These are phyloP conservation scores for Theileria annulata DNA, from an alignment of 169 alveolate genomes.

Conservation along the genomic window DNA sequence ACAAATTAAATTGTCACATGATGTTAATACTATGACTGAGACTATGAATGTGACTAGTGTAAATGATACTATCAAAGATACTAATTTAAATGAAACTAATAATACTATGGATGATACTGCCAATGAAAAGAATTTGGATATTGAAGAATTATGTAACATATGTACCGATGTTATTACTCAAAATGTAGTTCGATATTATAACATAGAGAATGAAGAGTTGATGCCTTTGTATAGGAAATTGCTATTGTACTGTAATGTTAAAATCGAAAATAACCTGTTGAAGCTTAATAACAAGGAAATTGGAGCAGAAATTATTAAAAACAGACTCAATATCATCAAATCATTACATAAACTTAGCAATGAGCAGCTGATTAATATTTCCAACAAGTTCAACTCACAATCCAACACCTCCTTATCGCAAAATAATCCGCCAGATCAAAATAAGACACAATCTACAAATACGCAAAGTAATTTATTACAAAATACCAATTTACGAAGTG, in stretches of 20 bases:
- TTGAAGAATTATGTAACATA: not conserved
- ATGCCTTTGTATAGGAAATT: not conserved
- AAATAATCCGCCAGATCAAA: no score
- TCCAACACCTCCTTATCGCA: not conserved
- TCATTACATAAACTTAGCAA: not conserved
- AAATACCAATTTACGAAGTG: no score
- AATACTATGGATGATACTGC: not conserved
- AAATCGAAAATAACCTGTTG: not conserved
- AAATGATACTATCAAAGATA: not conserved
- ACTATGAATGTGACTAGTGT: not conserved
- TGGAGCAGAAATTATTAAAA: not conserved
- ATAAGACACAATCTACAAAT: no score
- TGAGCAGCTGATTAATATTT: not conserved
- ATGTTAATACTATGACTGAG: not conserved
- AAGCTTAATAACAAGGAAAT: not conserved
- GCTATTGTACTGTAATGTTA: not conserved
- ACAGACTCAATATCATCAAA: slow-evolving; percentile 1
- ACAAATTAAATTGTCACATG: not conserved
- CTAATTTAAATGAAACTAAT: not conserved
- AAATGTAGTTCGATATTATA: not conserved
- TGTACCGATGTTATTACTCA: not conserved
- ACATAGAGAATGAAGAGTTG: not conserved
- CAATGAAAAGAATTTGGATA: not conserved
- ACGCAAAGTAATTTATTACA: no score
- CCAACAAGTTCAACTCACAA: not conserved